Conservation (phyloP, 179 eudicot genomes). For the Beta corolliflora region DNA sequence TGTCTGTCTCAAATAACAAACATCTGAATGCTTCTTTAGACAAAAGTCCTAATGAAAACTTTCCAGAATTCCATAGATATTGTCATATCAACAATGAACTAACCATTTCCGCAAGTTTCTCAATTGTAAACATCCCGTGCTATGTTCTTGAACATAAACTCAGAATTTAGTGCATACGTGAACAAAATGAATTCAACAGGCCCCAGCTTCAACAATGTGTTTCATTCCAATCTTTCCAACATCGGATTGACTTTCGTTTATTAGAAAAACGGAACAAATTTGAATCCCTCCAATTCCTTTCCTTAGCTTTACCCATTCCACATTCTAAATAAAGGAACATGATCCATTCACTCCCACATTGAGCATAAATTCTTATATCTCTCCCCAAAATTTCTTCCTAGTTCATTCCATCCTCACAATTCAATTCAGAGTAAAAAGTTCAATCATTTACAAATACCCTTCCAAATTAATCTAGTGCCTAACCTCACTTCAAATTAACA, state of each 20-base stretch:
- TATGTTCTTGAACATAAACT: background rate
- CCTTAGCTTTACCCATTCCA: background rate
- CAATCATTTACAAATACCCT: background rate
- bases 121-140: background rate
- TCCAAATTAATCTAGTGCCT: background rate
- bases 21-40: background rate
- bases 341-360: background rate
- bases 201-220: background rate
- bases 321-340: background rate
- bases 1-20: background rate
- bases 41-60: background rate
- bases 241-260: too few relatives aligned
- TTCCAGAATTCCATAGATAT: background rate
- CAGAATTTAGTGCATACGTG: background rate
- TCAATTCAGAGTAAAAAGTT: background rate
- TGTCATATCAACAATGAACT: background rate
- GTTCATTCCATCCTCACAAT: background rate
- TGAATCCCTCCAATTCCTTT: too few relatives aligned
- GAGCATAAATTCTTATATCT: background rate
- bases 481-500: too few relatives aligned
- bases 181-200: background rate
- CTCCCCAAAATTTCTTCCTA: background rate
- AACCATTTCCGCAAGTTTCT: background rate
- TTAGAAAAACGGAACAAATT: background rate
- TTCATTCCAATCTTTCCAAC: too few relatives aligned